These are phyloP conservation scores for Xerocomellus dryophilus DNA, from an alignment of 768 basidiomycete species.

Conservation along the genomic window DNA sequence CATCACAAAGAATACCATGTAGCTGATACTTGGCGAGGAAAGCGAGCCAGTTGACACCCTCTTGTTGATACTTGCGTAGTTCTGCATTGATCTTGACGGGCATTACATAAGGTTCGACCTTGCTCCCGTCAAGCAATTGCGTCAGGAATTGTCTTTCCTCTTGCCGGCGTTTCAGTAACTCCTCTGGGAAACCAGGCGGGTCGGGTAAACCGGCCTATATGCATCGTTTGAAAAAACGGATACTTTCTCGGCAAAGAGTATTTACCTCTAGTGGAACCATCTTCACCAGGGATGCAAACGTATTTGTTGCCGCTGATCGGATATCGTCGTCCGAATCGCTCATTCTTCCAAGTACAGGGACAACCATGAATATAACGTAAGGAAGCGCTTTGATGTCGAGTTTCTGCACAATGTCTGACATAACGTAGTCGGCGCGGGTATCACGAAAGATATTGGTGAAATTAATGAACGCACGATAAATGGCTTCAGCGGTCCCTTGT, in stretches of 20 bases:
- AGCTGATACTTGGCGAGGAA: constrained; percentile 97
- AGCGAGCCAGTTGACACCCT: constrained; percentile 98
- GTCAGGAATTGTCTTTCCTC: constrained; percentile 87
- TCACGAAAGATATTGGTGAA: neutral
- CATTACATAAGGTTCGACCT: constrained; percentile 86
- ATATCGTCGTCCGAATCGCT: constrained; percentile 91
- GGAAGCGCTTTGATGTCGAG: constrained; percentile 94
- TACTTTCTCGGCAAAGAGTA: neutral
- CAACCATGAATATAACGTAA: constrained; percentile 95
- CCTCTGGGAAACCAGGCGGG: constrained; percentile 87
- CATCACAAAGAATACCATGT: constrained; percentile 97
- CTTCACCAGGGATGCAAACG: constrained; percentile 94
- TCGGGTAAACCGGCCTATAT: constrained; percentile 91
- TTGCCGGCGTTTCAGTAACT: constrained; percentile 80
- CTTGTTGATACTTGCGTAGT: constrained; percentile 95
- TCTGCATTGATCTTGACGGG: constrained; percentile 91
- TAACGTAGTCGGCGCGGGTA: constrained; percentile 12
- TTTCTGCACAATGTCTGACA: constrained; percentile 80
- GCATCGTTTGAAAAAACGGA: neutral
- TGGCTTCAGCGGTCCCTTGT: constrained; percentile 86
- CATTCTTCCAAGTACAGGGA: constrained; percentile 96
- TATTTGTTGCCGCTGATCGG: constrained; percentile 91
- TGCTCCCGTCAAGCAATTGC: constrained; percentile 91
- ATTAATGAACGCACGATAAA: constrained; percentile 71
- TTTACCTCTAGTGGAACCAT: constrained; percentile 96